Evolutionary conservation across 2,329 filamentous ascomycete genomes (phyloP).

Genomic region (Aspergillus brunneoviolaceus): DNA sequence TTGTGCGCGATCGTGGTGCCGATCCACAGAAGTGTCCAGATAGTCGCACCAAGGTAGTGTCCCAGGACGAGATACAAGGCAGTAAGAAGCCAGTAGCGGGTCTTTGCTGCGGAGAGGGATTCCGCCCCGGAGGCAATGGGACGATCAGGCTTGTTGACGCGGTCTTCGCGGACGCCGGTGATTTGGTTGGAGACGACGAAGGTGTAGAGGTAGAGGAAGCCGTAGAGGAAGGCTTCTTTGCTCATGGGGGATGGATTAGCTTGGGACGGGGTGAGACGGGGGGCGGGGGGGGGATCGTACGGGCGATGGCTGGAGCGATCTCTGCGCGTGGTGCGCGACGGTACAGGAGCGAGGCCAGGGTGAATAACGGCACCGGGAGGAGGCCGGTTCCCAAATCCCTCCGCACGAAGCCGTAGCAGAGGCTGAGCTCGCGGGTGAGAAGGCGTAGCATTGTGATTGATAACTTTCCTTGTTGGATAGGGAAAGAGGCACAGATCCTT

Average conservation of each 20-base stretch:
- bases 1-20: neutral
- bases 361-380: neutral
- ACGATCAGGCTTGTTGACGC: neutral
- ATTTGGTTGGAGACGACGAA: neutral
- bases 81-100: neutral
- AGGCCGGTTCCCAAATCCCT: neutral
- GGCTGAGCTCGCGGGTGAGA: neutral
- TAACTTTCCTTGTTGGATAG: too few relatives aligned
- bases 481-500: too few relatives aligned
- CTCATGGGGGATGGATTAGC: neutral
- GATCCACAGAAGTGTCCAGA: neutral
- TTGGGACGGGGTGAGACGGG: neutral
- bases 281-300: neutral
- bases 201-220: conserved; percentile 1
- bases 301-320: neutral
- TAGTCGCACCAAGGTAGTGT: neutral
- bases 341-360: neutral
- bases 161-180: neutral
- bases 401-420: conserved; percentile 1
- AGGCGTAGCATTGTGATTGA: neutral
- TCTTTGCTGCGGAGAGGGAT: neutral
- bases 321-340: neutral
- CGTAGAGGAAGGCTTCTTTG: neutral
- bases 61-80: neutral
- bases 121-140: neutral